phyloP scores from a whole-genome alignment of 2,329 filamentous ascomycete species.

The Aspergillus udagawae region DNA sequence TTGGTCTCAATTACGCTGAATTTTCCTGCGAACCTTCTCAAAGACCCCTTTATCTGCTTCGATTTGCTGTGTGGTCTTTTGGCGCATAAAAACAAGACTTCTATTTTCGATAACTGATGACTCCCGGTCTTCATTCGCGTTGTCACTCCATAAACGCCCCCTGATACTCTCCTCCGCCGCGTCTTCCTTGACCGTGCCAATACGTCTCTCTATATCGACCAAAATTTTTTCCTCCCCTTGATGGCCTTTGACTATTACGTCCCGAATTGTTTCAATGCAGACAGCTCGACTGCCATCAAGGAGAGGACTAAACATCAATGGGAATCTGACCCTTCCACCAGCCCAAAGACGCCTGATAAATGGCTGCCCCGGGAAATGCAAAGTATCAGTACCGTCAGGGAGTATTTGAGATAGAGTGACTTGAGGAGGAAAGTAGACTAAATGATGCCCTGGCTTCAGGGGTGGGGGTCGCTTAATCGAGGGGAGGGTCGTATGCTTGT shows the following conservation, averaged over 20 bases:
- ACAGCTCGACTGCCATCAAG: conserved; percentile 37
- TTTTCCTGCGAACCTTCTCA: conserved; percentile 20
- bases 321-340: conserved; percentile 66
- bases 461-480: conserved; percentile 26
- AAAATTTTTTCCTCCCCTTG: conserved; percentile 56
- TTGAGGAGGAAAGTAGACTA: conserved; percentile 80
- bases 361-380: conserved; percentile 68
- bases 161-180: conserved; percentile 34
- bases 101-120: conserved; percentile 54
- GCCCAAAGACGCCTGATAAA: conserved; percentile 85
- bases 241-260: conserved; percentile 48
- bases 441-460: conserved; percentile 61
- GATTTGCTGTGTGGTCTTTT: conserved; percentile 39
- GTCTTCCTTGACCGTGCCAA: conserved; percentile 39
- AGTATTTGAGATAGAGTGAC: conserved; percentile 60
- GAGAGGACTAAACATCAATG: conserved; percentile 21
- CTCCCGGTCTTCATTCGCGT: conserved; percentile 41
- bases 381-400: conserved; percentile 77
- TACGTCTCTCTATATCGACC: conserved; percentile 55
- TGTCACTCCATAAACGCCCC: conserved; percentile 41
- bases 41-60: conserved; percentile 21
- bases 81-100: conserved; percentile 61
- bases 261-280: conserved; percentile 46
- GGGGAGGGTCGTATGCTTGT: conserved; percentile 30
- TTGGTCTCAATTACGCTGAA: conserved; percentile 29